A percentile compares a stretch with the other conserved stretches of the same genome.
phyloP scores from a whole-genome alignment of 306 rosid genomes.

The Fragaria vesca region DNA sequence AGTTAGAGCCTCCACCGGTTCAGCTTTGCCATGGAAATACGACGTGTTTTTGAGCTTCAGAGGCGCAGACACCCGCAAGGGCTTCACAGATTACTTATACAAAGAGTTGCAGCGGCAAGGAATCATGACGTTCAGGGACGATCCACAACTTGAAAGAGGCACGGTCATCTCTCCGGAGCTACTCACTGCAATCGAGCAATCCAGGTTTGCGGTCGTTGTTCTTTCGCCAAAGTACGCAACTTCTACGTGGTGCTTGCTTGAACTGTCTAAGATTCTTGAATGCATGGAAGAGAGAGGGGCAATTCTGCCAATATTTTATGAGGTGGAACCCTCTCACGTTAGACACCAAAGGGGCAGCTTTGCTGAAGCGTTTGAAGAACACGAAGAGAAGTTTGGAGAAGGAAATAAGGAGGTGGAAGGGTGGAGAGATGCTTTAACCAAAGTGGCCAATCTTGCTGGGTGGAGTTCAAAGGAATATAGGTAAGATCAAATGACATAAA shows the following conservation, averaged over 20 bases:
- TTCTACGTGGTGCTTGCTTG: not conserved
- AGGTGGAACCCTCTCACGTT: slow-evolving; percentile 3
- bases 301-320: not conserved
- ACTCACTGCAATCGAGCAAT: slow-evolving; percentile 1
- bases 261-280: slow-evolving; percentile 18
- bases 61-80: too few species aligned
- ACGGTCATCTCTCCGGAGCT: not conserved
- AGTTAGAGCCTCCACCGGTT: too few species aligned
- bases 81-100: too few species aligned
- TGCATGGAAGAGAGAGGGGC: not conserved
- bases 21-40: too few species aligned
- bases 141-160: not conserved
- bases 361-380: slow-evolving; percentile 4
- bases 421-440: too few species aligned
- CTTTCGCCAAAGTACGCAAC: not conserved
- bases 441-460: too few species aligned
- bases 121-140: not conserved
- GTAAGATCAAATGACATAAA: too few species aligned
- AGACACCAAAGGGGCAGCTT: slow-evolving; percentile 19
- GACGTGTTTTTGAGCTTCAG: too few species aligned
- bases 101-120: not conserved
- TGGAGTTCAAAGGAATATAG: too few species aligned
- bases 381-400: too few species aligned
- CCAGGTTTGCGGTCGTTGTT: not conserved
- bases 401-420: too few species aligned